Evolutionary conservation across 2,329 filamentous ascomycete species (phyloP).

Genomic region (Xylaria sp.): DNA sequence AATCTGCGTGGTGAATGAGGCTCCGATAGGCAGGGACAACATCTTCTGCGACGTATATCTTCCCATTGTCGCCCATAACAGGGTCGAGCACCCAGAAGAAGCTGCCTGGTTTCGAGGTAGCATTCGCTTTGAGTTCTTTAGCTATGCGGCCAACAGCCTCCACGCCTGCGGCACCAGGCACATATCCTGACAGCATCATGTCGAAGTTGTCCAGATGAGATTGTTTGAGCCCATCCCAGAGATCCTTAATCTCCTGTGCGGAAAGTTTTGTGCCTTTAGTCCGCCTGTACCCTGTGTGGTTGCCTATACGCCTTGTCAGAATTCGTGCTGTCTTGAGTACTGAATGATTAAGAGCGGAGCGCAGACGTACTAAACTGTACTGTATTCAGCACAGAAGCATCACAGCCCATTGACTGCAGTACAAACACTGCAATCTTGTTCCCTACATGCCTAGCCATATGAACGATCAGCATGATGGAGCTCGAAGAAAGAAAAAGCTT

Average conservation of each 20-base stretch:
- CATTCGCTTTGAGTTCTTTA: conserved; percentile 74
- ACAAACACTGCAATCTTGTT: conserved; percentile 97
- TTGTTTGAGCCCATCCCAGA: conserved; percentile 84
- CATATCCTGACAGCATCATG: conserved; percentile 93
- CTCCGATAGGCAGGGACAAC: conserved; percentile 89
- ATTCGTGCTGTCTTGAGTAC: not conserved
- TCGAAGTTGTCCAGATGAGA: conserved; percentile 89
- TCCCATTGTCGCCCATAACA: conserved; percentile 96
- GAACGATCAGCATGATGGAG: conserved; percentile 31
- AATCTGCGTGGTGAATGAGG: conserved; percentile 79
- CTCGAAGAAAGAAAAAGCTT: conserved; percentile 22
- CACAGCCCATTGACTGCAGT: conserved; percentile 90
- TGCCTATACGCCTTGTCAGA: conserved; percentile 64
- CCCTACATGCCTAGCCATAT: conserved; percentile 78
- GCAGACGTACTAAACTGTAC: conserved; percentile 86
- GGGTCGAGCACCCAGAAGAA: conserved; percentile 99
- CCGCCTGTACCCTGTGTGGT: conserved; percentile 91
- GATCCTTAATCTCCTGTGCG: conserved; percentile 79
- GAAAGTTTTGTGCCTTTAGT: conserved; percentile 84
- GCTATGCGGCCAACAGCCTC: conserved; percentile 84
- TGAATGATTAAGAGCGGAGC: not conserved
- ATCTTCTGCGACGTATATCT: conserved; percentile 87
- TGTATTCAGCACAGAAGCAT: conserved; percentile 92
- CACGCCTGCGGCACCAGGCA: conserved; percentile 85
- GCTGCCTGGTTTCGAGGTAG: conserved; percentile 64